Evolutionary conservation across 208 protist species (phyloP), one percentile per base, ranked within the genome.

Genomic region (Trypanosoma brucei): DNA sequence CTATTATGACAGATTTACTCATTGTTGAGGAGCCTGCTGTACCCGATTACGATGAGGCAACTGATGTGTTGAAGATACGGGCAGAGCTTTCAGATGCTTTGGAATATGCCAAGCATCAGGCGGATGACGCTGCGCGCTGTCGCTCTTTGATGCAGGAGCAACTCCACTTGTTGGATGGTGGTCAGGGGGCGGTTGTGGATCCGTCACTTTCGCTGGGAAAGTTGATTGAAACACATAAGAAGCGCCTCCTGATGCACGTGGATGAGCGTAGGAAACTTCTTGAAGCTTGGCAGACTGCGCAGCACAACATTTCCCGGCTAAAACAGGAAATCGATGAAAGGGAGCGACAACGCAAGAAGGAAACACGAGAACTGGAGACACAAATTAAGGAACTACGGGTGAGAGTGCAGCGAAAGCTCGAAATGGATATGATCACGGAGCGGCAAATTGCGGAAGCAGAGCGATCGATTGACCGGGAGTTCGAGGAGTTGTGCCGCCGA

Each of bases 351-450:
- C 60, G 76, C 34, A 35, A 54, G 14, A 39, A 44, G 14, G 65
- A 84, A 37, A 38, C 67, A 45, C 36, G 48, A 22, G 66, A 72
- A 60, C 48, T 83, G 63, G 73, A 85, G 62, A 35, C 72, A 6
- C 65, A 60, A 3, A 59, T 88, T 36, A 55, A 59, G 1, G 58
- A 75, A 14, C 80, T 88, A 69, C 73, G 79, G 3, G 59, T 69
- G 36, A 31, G 83, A 59, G 85, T 91, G 44, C 81, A 78, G 35
- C 57, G 51, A 34, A 91, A 91, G 67, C 65, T 83, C 30, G 42
- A 75, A n/a, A 78, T 70, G 1, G 84, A 88, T 31, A 74, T 75
- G 44, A 65, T 81, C 4, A 60, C 79, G 30, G 84, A 86, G 72
- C 59, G 70, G 51, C 69, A 88, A 22, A 62, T 72, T 37, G 52